These are phyloP conservation scores for Micromonas commoda DNA, from an alignment of 139 green algal species.

Conservation along the genomic window DNA sequence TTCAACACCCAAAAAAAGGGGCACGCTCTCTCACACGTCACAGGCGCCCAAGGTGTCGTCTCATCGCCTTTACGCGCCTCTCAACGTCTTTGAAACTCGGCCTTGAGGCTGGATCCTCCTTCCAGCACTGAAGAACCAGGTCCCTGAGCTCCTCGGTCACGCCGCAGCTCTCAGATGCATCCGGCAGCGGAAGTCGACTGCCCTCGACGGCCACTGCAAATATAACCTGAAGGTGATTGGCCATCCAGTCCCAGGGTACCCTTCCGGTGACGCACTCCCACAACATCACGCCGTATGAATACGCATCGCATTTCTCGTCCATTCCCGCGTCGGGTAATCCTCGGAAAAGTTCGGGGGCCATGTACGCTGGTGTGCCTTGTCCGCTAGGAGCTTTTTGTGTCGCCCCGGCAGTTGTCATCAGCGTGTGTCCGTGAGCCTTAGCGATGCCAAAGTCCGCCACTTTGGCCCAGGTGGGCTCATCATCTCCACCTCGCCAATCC, in stretches of 20 bases:
- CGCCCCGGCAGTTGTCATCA: not conserved
- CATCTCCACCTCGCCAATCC: not conserved
- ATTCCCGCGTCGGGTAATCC: constrained; percentile 45
- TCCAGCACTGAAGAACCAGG: not conserved
- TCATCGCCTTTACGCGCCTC: too few relatives aligned
- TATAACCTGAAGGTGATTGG: constrained; percentile 14
- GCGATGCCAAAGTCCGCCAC: constrained; percentile 32
- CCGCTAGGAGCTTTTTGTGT: constrained; percentile 2
- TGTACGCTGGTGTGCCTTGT: constrained; percentile 32
- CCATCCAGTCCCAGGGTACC: not conserved
- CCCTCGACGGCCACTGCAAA: constrained; percentile 13
- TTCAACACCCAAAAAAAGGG: too few relatives aligned
- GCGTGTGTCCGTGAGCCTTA: constrained; percentile 14
- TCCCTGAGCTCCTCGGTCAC: not conserved
- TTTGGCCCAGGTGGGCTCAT: constrained; percentile 24
- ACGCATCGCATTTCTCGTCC: constrained; percentile 32
- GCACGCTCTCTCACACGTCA: too few relatives aligned
- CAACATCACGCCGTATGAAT: constrained; percentile 14
- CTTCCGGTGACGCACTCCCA: constrained; percentile 24
- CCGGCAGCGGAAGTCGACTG: constrained; percentile 9
- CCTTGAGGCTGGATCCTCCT: not conserved
- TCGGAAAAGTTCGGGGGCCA: constrained; percentile 32
- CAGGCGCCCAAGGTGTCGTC: too few relatives aligned
- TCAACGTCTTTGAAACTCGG: too few relatives aligned
- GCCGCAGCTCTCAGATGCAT: not conserved